Percentiles rank a stretch among this genome's conserved stretches.
Conservation (phyloP, 768 basidiomycete species). For the Boletus edulis region DNA sequence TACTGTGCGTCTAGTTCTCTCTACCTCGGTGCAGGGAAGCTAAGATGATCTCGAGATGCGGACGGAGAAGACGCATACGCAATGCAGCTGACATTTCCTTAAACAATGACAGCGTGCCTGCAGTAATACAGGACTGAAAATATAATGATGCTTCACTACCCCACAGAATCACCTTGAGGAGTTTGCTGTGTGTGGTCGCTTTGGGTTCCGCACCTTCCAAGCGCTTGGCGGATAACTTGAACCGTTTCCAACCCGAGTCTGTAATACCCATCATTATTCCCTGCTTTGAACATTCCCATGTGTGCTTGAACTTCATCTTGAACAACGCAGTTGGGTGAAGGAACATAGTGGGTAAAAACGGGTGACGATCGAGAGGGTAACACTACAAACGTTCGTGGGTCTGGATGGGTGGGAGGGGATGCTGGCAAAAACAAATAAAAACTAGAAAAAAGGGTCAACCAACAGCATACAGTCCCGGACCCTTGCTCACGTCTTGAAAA, state of each 20-base stretch:
- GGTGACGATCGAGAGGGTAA: slow-evolving; percentile 56
- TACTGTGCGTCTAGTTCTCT: slow-evolving; percentile 68
- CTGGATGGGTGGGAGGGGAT: slow-evolving; percentile 51
- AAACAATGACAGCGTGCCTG: slow-evolving; percentile 19
- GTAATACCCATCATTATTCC: slow-evolving; percentile 89
- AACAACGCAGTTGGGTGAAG: slow-evolving; percentile 64
- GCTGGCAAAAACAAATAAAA: slow-evolving; percentile 81
- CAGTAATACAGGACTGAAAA: slow-evolving; percentile 2
- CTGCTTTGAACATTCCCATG: slow-evolving; percentile 81
- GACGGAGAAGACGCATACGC: slow-evolving; percentile 95
- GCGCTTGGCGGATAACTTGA: slow-evolving; percentile 57
- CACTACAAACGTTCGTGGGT: slow-evolving; percentile 73
- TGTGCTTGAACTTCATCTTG: slow-evolving; percentile 82
- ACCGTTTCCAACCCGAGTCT: slow-evolving; percentile 72
- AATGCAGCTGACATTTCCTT: slow-evolving; percentile 67
- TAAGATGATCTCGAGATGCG: slow-evolving; percentile 56
- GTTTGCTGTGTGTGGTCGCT: background rate
- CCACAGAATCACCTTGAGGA: background rate
- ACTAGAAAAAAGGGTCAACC: slow-evolving; percentile 37
- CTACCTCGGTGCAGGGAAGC: background rate
- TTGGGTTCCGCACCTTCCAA: slow-evolving; percentile 26
- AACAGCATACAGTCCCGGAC: background rate
- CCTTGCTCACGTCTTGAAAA: slow-evolving; percentile 67
- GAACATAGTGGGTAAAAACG: slow-evolving; percentile 53
- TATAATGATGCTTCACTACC: slow-evolving; percentile 5